Evolutionary conservation across 192 early-diverging fungal species (phyloP).

Genomic region (Rhizophagus clarus): DNA sequence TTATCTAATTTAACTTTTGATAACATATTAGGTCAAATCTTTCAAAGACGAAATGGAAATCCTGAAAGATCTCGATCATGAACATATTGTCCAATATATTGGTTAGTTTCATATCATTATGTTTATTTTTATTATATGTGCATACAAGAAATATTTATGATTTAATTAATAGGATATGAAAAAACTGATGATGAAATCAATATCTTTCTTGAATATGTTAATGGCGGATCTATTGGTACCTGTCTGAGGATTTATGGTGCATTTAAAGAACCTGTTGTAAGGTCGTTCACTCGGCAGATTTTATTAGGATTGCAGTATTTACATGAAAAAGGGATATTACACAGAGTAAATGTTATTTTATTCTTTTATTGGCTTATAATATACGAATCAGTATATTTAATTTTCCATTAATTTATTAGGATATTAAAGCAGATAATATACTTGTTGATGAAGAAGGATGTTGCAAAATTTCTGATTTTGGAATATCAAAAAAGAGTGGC

Average conservation of each 20-base stretch:
- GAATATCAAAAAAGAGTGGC: constrained; percentile 84
- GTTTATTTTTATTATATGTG: not conserved
- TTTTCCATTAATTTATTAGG: constrained; percentile 39
- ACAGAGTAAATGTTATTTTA: constrained; percentile 54
- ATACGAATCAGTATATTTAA: not conserved
- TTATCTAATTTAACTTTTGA: not conserved
- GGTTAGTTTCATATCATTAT: constrained; percentile 51
- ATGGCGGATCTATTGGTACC: constrained; percentile 86
- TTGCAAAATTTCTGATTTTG: constrained; percentile 97
- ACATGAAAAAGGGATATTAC: constrained; percentile 74
- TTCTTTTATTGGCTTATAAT: not conserved
- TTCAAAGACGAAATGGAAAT: constrained; percentile 76
- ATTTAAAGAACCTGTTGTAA: constrained; percentile 72
- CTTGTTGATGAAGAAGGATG: constrained; percentile 78
- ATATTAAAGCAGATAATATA: constrained; percentile 84
- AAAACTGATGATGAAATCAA: constrained; percentile 71
- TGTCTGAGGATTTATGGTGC: constrained; percentile 73
- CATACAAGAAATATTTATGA: not conserved
- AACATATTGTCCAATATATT: constrained; percentile 94
- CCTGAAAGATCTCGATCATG: constrained; percentile 77
- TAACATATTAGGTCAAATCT: constrained; percentile 41
- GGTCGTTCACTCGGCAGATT: constrained; percentile 81
- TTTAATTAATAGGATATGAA: constrained; percentile 44
- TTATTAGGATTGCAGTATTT: constrained; percentile 83
- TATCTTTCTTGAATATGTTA: constrained; percentile 97